Evolutionary conservation across 495 filamentous ascomycete genomes (phyloP), one percentile per base, ranked within the genome.

Genomic region (Choiromyces venosus): DNA sequence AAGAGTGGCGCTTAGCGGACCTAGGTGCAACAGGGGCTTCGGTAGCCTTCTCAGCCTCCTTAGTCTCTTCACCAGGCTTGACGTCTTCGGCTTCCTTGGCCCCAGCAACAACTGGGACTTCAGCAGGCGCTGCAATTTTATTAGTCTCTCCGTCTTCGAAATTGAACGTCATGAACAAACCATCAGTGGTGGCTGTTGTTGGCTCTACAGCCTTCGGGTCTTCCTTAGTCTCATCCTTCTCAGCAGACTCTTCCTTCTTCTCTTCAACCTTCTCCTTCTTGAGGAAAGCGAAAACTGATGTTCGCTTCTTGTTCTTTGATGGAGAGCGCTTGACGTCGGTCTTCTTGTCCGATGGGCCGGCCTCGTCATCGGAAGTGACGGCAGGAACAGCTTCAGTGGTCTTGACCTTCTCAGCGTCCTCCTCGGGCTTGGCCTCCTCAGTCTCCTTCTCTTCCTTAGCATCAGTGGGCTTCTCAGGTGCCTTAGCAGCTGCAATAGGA

Each of bases 281-380:
- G 25, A 76, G 61, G 72, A 81, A 79, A 46, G 65, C 52, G 83
- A 98, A 96, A 84, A 96, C 89, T 80, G 92, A 93, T 61, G 84
- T 80, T 73, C 93, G 90, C 90, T 97, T 97, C 82, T 91, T 91
- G 81, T 92, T 96, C 72, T 92, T 91, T 71, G 93, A 96, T 77
- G 92, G 91, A 68, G 79, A 76, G 82, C 87, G 86, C 82, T 87
- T 88, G 39, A 75, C 68, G 72, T 86, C 83, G 73, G 83, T 71
- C 61, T 85, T 82, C 73, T 82, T 82, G 78, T 88, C 84, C 80
- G 82, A 82, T 75, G 81, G 80, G 78, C 81, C 79, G 70, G 81
- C 77, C 65, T 81, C 79, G 37, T 81, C 79, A n/a, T 81, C 79
- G 39, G 76, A 71, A 12, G 71, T 71, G 3, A 73, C 65, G 35